Conservation (phyloP, 2,329 filamentous ascomycete genomes). For the Coniella vitis region DNA sequence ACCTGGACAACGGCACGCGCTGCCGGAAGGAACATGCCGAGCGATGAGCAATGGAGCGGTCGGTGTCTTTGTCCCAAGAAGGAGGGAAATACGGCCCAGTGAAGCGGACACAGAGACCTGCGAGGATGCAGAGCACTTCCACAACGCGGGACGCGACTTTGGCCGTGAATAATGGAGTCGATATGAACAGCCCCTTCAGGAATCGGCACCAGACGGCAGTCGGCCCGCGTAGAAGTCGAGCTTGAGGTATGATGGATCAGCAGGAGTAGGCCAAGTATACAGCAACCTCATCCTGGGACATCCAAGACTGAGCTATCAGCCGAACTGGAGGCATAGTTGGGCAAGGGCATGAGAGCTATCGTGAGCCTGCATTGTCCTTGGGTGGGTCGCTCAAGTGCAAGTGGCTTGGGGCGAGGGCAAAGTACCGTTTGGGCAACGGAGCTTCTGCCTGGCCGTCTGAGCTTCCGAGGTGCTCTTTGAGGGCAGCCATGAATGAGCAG, state of each 20-base stretch:
- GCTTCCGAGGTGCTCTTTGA: not conserved
- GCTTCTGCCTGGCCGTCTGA: not conserved
- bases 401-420: not conserved
- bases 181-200: not conserved
- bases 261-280: not conserved
- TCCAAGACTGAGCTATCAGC: not conserved
- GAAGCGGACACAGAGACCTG: not conserved
- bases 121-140: not conserved
- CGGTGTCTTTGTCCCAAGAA: not conserved
- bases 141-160: not conserved
- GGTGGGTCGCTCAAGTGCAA: not conserved
- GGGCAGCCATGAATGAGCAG: not conserved
- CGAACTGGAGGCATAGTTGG: not conserved
- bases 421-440: not conserved
- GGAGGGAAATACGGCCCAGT: conserved; percentile 6
- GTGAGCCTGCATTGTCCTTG: not conserved
- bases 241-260: not conserved
- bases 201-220: not conserved
- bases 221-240: conserved; percentile 1
- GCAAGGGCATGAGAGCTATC: not conserved
- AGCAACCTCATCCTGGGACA: not conserved
- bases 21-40: not conserved
- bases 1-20: not conserved
- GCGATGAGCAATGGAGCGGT: not conserved
- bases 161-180: not conserved